phyloP scores from a whole-genome alignment of 495 filamentous ascomycete species.

The Penicillium silybi region DNA sequence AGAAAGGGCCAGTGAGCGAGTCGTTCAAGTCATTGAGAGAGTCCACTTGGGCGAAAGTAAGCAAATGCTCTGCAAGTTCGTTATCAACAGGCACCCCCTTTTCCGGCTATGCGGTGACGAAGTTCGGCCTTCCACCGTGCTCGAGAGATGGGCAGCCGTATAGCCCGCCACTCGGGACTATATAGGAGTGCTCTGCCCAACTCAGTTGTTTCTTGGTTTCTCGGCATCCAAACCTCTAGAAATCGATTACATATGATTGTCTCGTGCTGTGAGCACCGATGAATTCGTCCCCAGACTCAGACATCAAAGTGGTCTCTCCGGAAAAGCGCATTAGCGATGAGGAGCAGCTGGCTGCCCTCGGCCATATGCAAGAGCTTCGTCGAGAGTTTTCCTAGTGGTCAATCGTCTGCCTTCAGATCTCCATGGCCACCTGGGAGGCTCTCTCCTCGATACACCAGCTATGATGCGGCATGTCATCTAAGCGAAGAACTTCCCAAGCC shows the following conservation, averaged over 20 bases:
- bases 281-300: neutral
- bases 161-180: neutral
- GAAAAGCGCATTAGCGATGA: constrained; percentile 22
- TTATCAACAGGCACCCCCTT: neutral
- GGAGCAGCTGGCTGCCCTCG: constrained; percentile 22
- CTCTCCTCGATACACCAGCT: constrained; percentile 17
- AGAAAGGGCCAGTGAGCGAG: neutral
- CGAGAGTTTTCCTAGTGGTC: constrained; percentile 26
- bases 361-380: constrained; percentile 27
- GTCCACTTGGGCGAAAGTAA: neutral
- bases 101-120: neutral
- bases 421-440: constrained; percentile 35
- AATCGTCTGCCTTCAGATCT: constrained; percentile 25
- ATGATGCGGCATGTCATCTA: constrained; percentile 29
- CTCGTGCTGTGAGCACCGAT: constrained; percentile 1
- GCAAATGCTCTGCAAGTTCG: neutral
- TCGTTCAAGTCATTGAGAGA: neutral
- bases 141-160: neutral
- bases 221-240: neutral
- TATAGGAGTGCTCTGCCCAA: neutral
- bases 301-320: constrained; percentile 5
- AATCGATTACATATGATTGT: neutral
- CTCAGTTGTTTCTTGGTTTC: neutral
- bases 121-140: neutral
- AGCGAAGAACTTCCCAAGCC: constrained; percentile 32